Percentiles rank a stretch among this genome's conserved stretches.
Evolutionary conservation across 352 stramenopile genomes (phyloP).

Genomic region (Phytophthora sp.): DNA sequence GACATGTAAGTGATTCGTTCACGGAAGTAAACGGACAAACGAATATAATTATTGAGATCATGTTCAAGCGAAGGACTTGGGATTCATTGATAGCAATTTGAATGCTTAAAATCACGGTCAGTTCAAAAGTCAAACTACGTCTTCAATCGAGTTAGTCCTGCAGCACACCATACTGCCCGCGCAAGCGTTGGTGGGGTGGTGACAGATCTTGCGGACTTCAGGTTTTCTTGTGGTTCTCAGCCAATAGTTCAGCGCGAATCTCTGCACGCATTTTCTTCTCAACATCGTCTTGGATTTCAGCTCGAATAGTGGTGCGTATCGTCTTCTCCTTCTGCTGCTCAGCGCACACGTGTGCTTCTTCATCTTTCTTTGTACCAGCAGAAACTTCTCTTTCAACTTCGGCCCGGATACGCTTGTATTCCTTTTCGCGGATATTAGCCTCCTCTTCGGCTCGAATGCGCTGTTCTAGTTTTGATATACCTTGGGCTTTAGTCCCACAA

Average conservation of each 20-base stretch:
- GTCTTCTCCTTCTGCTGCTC: not conserved
- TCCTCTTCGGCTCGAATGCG: conserved; percentile 21
- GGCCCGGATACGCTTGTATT: conserved; percentile 1
- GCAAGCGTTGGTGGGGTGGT: too few relatives aligned
- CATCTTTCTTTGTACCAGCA: not conserved
- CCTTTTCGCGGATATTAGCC: conserved; percentile 8
- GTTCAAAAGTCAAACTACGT: too few relatives aligned
- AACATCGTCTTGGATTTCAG: conserved; percentile 4
- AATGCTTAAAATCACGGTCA: too few relatives aligned
- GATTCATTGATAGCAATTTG: too few relatives aligned
- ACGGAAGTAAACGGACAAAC: too few relatives aligned
- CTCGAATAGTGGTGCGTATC: conserved; percentile 7
- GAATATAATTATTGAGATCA: too few relatives aligned
- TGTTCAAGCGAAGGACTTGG: too few relatives aligned
- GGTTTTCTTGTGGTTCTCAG: not conserved
- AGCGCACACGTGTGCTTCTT: not conserved
- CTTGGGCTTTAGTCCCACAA: not conserved
- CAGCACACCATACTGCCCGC: too few relatives aligned
- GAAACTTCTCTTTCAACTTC: conserved; percentile 5
- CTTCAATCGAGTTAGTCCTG: too few relatives aligned
- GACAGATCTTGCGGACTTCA: too few relatives aligned
- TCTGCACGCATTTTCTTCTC: conserved; percentile 16
- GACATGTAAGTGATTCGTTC: too few relatives aligned
- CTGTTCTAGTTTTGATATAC: not conserved
- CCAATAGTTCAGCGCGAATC: conserved; percentile 12